These are phyloP conservation scores for Arthroderma sp. DNA, from an alignment of 2,329 filamentous ascomycete genomes.

Conservation along the genomic window DNA sequence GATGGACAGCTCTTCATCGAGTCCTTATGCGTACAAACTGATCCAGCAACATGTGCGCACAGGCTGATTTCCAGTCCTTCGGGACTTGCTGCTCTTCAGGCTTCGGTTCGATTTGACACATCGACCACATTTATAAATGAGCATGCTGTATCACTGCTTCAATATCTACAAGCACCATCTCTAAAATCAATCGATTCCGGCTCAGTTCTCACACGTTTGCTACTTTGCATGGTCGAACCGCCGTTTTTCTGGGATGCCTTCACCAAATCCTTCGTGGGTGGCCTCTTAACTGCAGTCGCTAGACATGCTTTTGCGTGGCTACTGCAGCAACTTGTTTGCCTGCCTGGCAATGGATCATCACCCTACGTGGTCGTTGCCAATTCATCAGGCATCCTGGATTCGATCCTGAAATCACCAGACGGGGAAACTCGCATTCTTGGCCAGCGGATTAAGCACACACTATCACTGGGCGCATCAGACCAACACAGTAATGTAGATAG, in stretches of 20 bases:
- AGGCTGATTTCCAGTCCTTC: constrained; percentile 21
- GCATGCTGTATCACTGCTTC: constrained; percentile 16
- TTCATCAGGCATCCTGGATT: constrained; percentile 15
- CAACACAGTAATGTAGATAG: background rate
- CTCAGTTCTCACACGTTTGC: constrained; percentile 31
- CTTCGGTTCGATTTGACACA: constrained; percentile 29
- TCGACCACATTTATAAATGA: constrained; percentile 32
- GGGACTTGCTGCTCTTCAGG: constrained; percentile 23
- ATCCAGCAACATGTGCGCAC: constrained; percentile 30
- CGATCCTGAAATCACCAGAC: constrained; percentile 16
- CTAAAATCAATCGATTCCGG: constrained; percentile 8
- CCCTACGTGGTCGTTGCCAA: constrained; percentile 17
- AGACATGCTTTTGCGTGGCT: constrained; percentile 37
- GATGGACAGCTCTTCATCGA: constrained; percentile 33
- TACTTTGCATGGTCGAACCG: constrained; percentile 38
- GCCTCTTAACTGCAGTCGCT: constrained; percentile 20
- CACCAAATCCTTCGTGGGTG: constrained; percentile 18
- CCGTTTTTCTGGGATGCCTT: constrained; percentile 43
- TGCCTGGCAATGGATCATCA: constrained; percentile 15
- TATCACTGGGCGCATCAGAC: background rate
- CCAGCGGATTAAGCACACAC: background rate
- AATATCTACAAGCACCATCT: constrained; percentile 19
- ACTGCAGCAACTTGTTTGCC: constrained; percentile 35
- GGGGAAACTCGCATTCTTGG: background rate
- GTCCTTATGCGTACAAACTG: constrained; percentile 30